These are phyloP conservation scores for Botrytis squamosa DNA, from an alignment of 2,329 filamentous ascomycete species.

Conservation along the genomic window DNA sequence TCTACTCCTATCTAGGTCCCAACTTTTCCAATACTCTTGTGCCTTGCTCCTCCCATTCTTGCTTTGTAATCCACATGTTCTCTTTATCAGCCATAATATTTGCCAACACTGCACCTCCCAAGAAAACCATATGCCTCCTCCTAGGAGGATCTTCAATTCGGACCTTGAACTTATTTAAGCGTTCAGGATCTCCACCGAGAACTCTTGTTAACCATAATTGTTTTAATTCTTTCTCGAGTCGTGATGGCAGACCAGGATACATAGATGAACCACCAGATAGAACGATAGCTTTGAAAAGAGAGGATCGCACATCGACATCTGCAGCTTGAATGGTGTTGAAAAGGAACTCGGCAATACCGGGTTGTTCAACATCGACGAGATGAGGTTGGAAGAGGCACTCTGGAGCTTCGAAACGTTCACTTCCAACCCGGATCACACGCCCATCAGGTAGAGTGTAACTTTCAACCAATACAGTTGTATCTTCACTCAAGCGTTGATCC, in stretches of 20 bases:
- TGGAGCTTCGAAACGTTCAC: constrained; percentile 95
- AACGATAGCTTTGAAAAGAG: constrained; percentile 95
- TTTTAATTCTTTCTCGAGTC: constrained; percentile 97
- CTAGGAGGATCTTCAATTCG: constrained; percentile 96
- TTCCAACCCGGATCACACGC: constrained; percentile 91
- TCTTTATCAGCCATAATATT: constrained; percentile 99
- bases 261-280: constrained; percentile 96
- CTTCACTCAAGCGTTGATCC: constrained; percentile 93
- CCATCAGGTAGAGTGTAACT: constrained; percentile 97
- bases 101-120: constrained; percentile 91
- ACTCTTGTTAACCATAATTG: constrained; percentile 96
- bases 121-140: constrained; percentile 98
- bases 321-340: constrained; percentile 98
- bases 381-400: constrained; percentile 99
- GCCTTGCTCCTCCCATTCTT: constrained; percentile 96
- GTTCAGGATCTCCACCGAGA: constrained; percentile 85
- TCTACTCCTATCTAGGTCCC: constrained; percentile 66
- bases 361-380: constrained; percentile 94
- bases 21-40: constrained; percentile 83
- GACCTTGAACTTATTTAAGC: constrained; percentile 98
- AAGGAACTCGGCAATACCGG: constrained; percentile 92
- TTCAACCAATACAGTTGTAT: constrained; percentile 95
- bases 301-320: constrained; percentile 90
- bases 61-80: constrained; percentile 97
- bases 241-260: constrained; percentile 93